A percentile compares a stretch with the other conserved stretches of the same genome.
These are phyloP conservation scores for Thuja plicata DNA, from an alignment of 83 land plant species.

Conservation along the genomic window DNA sequence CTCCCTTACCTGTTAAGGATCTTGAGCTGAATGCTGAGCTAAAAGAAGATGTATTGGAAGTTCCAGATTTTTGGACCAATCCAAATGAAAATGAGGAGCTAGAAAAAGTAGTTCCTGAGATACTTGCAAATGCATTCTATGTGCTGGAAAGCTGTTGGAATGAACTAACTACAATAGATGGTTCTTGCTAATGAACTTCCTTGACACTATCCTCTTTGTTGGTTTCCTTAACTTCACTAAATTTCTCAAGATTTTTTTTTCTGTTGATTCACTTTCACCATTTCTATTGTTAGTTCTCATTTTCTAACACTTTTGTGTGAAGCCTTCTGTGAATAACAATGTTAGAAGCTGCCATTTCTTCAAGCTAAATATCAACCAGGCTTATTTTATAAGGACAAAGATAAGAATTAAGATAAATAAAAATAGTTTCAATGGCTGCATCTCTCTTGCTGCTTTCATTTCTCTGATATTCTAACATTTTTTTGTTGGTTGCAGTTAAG, in stretches of 20 bases:
- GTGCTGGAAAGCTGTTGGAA: constrained; percentile 79
- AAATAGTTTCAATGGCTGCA: no score
- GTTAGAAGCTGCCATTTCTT: no score
- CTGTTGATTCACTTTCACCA: not conserved
- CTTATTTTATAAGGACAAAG: no score
- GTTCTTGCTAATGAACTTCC: constrained; percentile 8
- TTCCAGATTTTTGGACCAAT: constrained; percentile 37
- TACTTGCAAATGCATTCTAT: constrained; percentile 79
- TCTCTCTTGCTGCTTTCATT: no score
- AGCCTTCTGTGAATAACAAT: no score
- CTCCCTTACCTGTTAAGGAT: constrained; percentile 20
- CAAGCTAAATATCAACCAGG: no score
- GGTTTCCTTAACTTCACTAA: constrained; percentile 1
- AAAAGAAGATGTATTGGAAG: constrained; percentile 9
- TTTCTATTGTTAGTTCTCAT: no score
- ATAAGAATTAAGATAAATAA: no score
- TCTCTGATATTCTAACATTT: no score
- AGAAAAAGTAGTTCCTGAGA: constrained; percentile 69
- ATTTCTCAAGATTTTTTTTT: constrained; percentile 11
- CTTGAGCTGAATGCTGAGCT: not conserved
- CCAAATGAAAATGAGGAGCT: constrained; percentile 65
- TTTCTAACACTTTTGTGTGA: no score
- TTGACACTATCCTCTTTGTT: constrained; percentile 14
- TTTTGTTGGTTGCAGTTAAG: no score
- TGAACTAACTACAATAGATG: constrained; percentile 35